Base-by-base conservation (phyloP, 257 asterid genomes). In the Salvia miltiorrhiza region DNA sequence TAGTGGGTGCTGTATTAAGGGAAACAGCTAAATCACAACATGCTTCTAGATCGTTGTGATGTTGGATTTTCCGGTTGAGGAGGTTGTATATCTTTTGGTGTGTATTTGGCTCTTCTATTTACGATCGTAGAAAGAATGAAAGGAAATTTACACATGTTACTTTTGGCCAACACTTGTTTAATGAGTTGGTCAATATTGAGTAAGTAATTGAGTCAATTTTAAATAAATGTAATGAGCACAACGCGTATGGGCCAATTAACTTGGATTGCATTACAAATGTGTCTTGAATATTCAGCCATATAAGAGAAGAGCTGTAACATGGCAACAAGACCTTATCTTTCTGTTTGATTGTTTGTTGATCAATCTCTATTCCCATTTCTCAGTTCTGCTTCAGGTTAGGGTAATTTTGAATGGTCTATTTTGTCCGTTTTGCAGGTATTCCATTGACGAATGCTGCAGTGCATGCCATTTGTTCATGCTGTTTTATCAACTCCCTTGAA, bases 1-100 rank as follows among this genome's bases (percentile, higher is more conserved):
- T 93, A 6, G 97, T 93, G 70, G 97, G 97, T 33, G 96, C 97
- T 54, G 87, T 93, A 41, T 76, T 93, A 73, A 85, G 88, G 79
- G 97, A 93, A 75, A 83, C 87, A 5, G 99, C 97, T 17, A 90
- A 85, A 81, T 78, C 99, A 3, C 95, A 87, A 79, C 98, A 90
- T 82, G 97, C 97, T 75, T 73, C 87, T 11, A 84, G 90, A 77
- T 85, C 89, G 13, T 83, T 83, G 78, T 90, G 23, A 72, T 72
- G 20, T 45, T 53, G 5, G 59, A 43, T 49, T 71, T 23, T 9
- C 39, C 0, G 9, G 54, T 59, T 52, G 21, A 56, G 33, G 64
- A 64, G 67, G 19, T 43, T 63, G 69, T 63, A 4, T 65, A 23
- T 67, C 35, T 64, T 58, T 44, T 41, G 39, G 43, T 23, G 60